A percentile compares a stretch with the other conserved stretches of the same genome.
Evolutionary conservation across 306 rosid genomes (phyloP).

Genomic region (Pachyrhizus erosus): DNA sequence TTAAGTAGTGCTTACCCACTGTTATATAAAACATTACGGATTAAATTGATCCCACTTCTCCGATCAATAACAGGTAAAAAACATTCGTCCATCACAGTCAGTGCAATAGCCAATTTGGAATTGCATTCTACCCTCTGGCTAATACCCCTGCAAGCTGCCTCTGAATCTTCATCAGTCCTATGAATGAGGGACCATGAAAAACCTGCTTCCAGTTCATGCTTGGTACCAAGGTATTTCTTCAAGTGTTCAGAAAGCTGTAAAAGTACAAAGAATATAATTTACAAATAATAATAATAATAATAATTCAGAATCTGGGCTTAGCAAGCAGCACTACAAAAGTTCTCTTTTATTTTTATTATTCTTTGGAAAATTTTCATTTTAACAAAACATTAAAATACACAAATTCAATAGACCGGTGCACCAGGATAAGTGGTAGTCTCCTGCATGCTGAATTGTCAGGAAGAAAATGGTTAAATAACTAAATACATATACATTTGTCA

Average conservation of each 20-base stretch:
- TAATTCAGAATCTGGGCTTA: constrained; percentile 13
- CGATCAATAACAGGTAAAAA: constrained; percentile 93
- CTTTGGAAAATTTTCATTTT: not conserved
- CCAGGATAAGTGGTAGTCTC: constrained; percentile 39
- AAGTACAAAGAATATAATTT: constrained; percentile 37
- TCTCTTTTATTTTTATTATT: not conserved
- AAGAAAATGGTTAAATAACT: constrained; percentile 2
- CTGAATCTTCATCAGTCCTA: constrained; percentile 77
- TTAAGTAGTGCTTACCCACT: constrained; percentile 71
- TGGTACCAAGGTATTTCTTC: constrained; percentile 87
- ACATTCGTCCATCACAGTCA: constrained; percentile 96
- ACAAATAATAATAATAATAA: not conserved
- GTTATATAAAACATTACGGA: constrained; percentile 84
- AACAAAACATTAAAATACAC: not conserved
- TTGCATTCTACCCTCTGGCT: constrained; percentile 83
- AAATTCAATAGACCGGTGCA: constrained; percentile 48
- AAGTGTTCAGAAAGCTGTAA: constrained; percentile 82
- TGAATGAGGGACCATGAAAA: constrained; percentile 89
- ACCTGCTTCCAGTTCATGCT: constrained; percentile 93
- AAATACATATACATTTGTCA: constrained; percentile 41
- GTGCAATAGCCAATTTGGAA: constrained; percentile 94
- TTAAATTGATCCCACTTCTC: constrained; percentile 93
- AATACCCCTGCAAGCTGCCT: constrained; percentile 68
- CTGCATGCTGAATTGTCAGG: constrained; percentile 6
- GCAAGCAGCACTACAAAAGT: constrained; percentile 18